Base-by-base conservation (phyloP, 2,329 filamentous ascomycete species). In the Furcasterigmium sp. region DNA sequence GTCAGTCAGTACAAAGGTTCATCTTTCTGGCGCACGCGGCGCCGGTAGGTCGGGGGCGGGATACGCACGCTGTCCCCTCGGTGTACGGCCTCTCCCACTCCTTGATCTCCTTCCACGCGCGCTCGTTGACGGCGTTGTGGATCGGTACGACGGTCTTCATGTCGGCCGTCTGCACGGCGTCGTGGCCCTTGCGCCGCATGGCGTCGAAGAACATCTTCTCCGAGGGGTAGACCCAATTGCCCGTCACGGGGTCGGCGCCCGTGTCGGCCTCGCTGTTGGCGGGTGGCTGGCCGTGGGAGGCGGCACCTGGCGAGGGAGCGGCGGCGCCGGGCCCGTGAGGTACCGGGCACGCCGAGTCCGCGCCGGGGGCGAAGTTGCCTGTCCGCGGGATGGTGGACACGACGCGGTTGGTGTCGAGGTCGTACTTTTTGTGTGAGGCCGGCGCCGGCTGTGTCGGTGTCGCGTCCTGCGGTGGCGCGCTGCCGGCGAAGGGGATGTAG, bases 131-230 rank as follows among this genome's bases (percentile, higher is more conserved):
- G 36, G 93, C 93, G 62, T 98, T 98, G 69, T 98, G 93, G 56
- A 97, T 97, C 3, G 90, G 93, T 43, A 97, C 91, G 26, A 97
- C 91, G 26, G 87, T 87, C 56, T 80, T 84, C 84, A 96, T 96
- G 65, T 95, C 90, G 6, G 75, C 70, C 1, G 78, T 80, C 13
- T 74, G 70, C 2, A 41, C 39, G 23, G 78, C 83, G 47, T 82
- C 80, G 69, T 90, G 84, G 35, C 84, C 85, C 66, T 98, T 98
- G 60, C 91, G 84, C 71, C 85, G 82, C 82, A 98, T 91, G 36
- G 93, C 93, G 38, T 95, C 87, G 69, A 97, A 97, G 73, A 98
- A 98, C 82, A 96, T 95, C 59, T 87, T 85, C 63, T 97, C 91
- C 0, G 87, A 93, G 0, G 93, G 93, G 65, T 98, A 98, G 48